Percentiles rank a stretch among this genome's conserved stretches.
Conservation (phyloP, 345 rosid genomes). For the Erodium maritimum region DNA sequence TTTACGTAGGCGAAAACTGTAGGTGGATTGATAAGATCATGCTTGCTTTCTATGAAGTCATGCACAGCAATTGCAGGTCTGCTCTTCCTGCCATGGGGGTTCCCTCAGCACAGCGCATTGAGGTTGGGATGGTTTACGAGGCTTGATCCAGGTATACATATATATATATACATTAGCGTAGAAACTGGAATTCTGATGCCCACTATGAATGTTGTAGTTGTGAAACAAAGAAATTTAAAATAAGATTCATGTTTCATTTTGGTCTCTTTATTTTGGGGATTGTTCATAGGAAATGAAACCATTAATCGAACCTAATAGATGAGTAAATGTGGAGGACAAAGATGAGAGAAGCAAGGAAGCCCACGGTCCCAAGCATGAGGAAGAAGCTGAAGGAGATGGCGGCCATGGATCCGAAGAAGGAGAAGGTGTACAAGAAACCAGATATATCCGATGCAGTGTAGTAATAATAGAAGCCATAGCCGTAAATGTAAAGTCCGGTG, state of each 20-base stretch:
- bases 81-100: conserved; percentile 48
- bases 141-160: conserved; percentile 21
- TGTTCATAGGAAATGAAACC: too few species aligned
- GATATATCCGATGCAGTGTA: background rate
- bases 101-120: conserved; percentile 34
- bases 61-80: conserved; percentile 54
- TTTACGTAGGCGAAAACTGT: conserved; percentile 30
- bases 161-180: too few species aligned
- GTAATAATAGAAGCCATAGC: background rate
- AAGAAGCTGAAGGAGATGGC: background rate
- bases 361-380: conserved; percentile 3
- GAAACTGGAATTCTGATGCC: too few species aligned
- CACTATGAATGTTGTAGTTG: too few species aligned
- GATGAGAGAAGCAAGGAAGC: background rate
- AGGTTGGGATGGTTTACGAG: conserved; percentile 59
- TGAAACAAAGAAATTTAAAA: too few species aligned
- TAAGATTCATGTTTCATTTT: too few species aligned
- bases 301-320: background rate
- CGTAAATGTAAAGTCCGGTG: background rate
- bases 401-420: background rate
- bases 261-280: too few species aligned
- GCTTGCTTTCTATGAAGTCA: conserved; percentile 47
- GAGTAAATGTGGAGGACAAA: background rate
- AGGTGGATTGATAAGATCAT: conserved; percentile 36
- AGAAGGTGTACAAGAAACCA: background rate